A percentile compares a stretch with the other conserved stretches of the same genome.
Conservation (phyloP, 2,329 filamentous ascomycete species). For the Leptographium wingfieldii region DNA sequence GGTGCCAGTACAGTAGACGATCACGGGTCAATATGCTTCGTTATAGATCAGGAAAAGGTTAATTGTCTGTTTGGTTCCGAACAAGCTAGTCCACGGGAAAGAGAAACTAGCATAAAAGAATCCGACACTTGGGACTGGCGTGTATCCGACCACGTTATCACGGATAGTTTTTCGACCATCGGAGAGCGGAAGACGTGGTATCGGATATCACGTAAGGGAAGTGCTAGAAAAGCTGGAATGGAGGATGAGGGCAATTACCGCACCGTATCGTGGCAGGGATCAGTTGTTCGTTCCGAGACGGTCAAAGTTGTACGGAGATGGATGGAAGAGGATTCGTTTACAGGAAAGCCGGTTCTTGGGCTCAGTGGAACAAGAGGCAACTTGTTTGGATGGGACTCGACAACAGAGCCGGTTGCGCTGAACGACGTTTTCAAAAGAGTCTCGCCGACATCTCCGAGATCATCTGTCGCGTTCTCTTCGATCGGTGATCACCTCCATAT, state of each 20-base stretch:
- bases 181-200: slow-evolving; percentile 54
- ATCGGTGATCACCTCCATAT: not conserved
- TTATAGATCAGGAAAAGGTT: not conserved
- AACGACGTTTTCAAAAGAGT: slow-evolving; percentile 29
- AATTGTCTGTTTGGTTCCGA: not conserved
- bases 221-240: slow-evolving; percentile 40
- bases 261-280: slow-evolving; percentile 44
- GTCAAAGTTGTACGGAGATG: slow-evolving; percentile 49
- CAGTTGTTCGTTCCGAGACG: slow-evolving; percentile 38
- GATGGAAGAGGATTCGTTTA: slow-evolving; percentile 52
- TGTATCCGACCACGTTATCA: slow-evolving; percentile 33
- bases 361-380: slow-evolving; percentile 28
- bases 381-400: slow-evolving; percentile 50
- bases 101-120: too few species aligned
- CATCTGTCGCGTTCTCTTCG: not conserved
- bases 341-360: slow-evolving; percentile 34
- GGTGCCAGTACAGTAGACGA: not conserved
- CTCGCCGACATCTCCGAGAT: not conserved
- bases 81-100: not conserved
- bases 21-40: not conserved
- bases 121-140: slow-evolving; percentile 12
- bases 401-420: slow-evolving; percentile 36
- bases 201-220: slow-evolving; percentile 47
- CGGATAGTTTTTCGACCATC: slow-evolving; percentile 39
- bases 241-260: slow-evolving; percentile 45